phyloP scores from a whole-genome alignment of 2,329 filamentous ascomycete genomes.

The Byssochlamys sp. region DNA sequence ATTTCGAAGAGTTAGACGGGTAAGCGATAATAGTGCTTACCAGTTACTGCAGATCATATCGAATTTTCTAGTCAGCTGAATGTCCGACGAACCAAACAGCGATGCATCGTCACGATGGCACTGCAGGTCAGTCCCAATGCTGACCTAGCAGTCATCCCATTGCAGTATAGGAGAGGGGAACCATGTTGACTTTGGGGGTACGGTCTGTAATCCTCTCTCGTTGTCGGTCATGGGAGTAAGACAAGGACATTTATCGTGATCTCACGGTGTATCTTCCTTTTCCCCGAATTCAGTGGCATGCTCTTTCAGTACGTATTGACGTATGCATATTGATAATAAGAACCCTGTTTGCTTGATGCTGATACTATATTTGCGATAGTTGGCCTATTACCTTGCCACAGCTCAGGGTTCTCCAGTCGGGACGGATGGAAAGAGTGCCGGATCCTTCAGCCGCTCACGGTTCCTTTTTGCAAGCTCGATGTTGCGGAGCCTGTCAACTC shows the following conservation, averaged over 20 bases:
- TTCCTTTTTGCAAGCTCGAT: constrained; percentile 72
- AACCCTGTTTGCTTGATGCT: not conserved
- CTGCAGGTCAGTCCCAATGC: not conserved
- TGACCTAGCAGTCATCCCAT: not conserved
- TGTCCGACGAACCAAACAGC: not conserved
- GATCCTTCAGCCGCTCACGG: constrained; percentile 67
- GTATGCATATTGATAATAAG: not conserved
- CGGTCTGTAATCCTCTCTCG: not conserved
- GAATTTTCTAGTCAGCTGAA: not conserved
- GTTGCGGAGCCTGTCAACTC: constrained; percentile 67
- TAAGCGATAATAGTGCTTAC: not conserved
- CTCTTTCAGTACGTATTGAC: not conserved
- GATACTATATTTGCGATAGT: not conserved
- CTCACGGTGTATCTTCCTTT: not conserved
- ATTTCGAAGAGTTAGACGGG: not conserved
- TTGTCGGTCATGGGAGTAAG: not conserved
- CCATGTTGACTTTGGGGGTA: not conserved
- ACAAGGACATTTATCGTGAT: not conserved
- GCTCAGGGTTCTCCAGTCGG: constrained; percentile 49
- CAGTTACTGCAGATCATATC: not conserved
- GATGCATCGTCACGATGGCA: not conserved
- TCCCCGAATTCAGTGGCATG: not conserved
- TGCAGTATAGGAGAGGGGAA: not conserved
- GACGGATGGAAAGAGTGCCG: constrained; percentile 73
- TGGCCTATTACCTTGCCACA: not conserved